Conservation (phyloP, 1,139 yeast species). For the Pichia sp. region DNA sequence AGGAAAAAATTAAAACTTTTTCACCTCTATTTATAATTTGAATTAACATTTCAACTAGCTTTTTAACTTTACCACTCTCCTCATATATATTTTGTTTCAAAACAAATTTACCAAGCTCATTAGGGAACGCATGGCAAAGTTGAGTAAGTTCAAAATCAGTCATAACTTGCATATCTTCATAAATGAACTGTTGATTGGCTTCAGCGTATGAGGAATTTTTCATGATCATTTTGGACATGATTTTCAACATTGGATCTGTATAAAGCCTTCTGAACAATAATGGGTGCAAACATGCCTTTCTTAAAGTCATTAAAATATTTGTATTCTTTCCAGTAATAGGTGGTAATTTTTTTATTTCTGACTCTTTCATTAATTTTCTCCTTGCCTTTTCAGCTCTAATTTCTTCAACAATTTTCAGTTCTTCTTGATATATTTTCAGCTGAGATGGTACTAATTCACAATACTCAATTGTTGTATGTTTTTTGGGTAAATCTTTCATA, state of each 20-base stretch:
- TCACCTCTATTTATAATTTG: conserved; percentile 54
- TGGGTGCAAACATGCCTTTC: conserved; percentile 76
- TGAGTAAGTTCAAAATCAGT: conserved; percentile 79
- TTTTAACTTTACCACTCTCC: conserved; percentile 70
- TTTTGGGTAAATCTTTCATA: conserved; percentile 76
- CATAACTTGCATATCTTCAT: conserved; percentile 96
- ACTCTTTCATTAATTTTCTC: conserved; percentile 38
- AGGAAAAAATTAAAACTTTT: conserved; percentile 76
- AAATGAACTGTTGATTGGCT: conserved; percentile 70
- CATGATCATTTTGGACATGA: conserved; percentile 76
- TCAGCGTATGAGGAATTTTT: conserved; percentile 68
- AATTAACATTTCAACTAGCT: conserved; percentile 53
- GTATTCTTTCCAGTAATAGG: conserved; percentile 31
- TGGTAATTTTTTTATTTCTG: conserved; percentile 30
- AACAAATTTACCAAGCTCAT: conserved; percentile 48
- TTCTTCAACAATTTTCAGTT: conserved; percentile 43
- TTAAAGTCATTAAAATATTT: conserved; percentile 60
- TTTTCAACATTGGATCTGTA: conserved; percentile 44
- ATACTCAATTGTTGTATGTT: conserved; percentile 53
- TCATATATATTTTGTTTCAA: conserved; percentile 55
- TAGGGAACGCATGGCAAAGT: conserved; percentile 68
- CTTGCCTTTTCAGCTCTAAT: conserved; percentile 46
- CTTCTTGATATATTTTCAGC: conserved; percentile 50
- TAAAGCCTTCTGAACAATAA: conserved; percentile 58
- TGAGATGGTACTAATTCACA: conserved; percentile 56